phyloP scores from a whole-genome alignment of 768 basidiomycete species.

The Kwoniella dendrophila region DNA sequence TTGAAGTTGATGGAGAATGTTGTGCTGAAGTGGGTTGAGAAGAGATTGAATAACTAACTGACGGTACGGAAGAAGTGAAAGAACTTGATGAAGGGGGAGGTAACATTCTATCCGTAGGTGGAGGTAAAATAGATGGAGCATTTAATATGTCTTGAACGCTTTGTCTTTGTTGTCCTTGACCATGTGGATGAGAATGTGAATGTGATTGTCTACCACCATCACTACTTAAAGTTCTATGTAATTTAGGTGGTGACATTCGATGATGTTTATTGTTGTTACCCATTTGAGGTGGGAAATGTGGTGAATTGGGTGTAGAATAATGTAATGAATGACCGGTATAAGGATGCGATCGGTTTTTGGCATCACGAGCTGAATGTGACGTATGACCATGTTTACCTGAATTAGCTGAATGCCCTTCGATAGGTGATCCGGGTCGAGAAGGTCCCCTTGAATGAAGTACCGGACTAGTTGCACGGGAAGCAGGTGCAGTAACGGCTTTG shows the following conservation, averaged over 20 bases:
- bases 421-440: conserved; percentile 50
- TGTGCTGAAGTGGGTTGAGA: conserved; percentile 51
- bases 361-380: conserved; percentile 47
- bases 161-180: conserved; percentile 27
- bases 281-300: conserved; percentile 37
- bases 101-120: conserved; percentile 47
- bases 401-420: conserved; percentile 53
- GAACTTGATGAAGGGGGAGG: conserved; percentile 44
- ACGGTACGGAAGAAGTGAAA: conserved; percentile 36
- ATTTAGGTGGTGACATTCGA: conserved; percentile 48
- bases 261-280: conserved; percentile 7
- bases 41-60: conserved; percentile 34
- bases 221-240: conserved; percentile 33
- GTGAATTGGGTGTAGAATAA: conserved; percentile 42
- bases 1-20: conserved; percentile 46
- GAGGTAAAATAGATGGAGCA: conserved; percentile 46
- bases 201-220: conserved; percentile 10
- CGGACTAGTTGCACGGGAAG: conserved; percentile 44
- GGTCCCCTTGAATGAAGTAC: conserved; percentile 36
- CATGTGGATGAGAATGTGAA: not conserved
- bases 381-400: conserved; percentile 54
- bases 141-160: conserved; percentile 58
- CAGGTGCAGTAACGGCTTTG: conserved; percentile 49
- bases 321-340: conserved; percentile 28
- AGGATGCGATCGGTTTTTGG: conserved; percentile 51